Evolutionary conservation across 805 yeast genomes (phyloP), one percentile per base, ranked within the genome.

Genomic region (Myxozyma neotropica): DNA sequence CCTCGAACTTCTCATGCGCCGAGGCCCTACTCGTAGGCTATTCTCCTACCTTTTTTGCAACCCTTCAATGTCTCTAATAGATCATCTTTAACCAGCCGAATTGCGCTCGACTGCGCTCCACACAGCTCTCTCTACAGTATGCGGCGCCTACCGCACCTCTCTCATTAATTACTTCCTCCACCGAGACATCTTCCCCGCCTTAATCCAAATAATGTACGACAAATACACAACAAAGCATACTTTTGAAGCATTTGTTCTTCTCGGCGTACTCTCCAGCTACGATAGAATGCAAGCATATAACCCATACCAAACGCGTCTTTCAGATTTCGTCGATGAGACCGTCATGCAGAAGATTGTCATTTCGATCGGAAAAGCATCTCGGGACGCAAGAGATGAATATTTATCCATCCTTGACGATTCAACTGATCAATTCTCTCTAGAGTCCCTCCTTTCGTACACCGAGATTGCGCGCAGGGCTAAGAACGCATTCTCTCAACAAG

Each of bases 301-400:
- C 50, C 74, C 76, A 0, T 76, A 76, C 57, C 70, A 64, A 51
- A 69, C 72, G 17, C 68, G 77, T 19, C 64, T 76, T 7, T 63
- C 76, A n/a, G 79, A 75, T 54, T 75, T 73, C 59, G 71, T 74
- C 8, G 77, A 76, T 50, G 74, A 73, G 44, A 63, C 67, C 1
- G 69, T 71, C 19, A 75, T 76, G 73, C 57, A 54, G 44, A 69
- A 67, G 33, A 71, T 73, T 29, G 62, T 66, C 7, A 4, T 33
- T n/a, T 42, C 59, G 13, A 53, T 66, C 12, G 61, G 61, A n/a
- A 35, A 19, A 21, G 44, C 54, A 3, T 52, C 61, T 43, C 38
- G 44, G 5, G 47, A 26, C 26, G 48, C 58, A 4, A 21, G 55
- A 15, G 55, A 59, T 10, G 59, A 57, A 19, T 66, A 64, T 27